Evolutionary conservation across 2,329 filamentous ascomycete genomes (phyloP), one percentile per base, ranked within the genome.

Genomic region (Emergomyces pasteurianus): DNA sequence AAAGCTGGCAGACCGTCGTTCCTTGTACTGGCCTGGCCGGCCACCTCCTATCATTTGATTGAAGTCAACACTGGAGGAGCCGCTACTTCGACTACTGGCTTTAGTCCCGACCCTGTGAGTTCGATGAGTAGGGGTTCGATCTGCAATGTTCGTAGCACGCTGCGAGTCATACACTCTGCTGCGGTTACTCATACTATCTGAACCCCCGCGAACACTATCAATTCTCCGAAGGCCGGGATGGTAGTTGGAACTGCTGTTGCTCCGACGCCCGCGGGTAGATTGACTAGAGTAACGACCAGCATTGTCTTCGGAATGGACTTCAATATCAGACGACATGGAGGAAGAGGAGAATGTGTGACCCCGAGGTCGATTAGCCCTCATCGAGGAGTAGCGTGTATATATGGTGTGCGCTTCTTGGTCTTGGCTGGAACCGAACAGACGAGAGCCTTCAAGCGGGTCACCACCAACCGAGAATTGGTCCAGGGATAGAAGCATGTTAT

Each of bases 401-500:
- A 63, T 64, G 47, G 68, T 66, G 63, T 72, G 71, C 26, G 66
- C 59, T 63, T 78, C 75, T 56, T 73, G 70, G 49, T 75, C 72
- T 62, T 70, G 68, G 47, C 76, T 75, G 56, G 71, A 72, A 26
- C 75, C 74, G 64, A 76, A 56, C 16, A 56, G 63, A 54, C 61
- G 59, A 9, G 60, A 47, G 38, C 52, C 40, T 3, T 59, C 59
- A 52, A 58, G 54, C 21, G 59, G 50, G 57, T 63, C 59, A 28
- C 58, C 26, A 6, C 58, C 26, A 6, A 59, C 52, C 12, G 62
- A 76, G 70, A 92, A 85, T 73, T 92, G 88, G 75, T 96, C 92
- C 65, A 99, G 86, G 47, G 92, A 96, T 65, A 94, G 80, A 63
- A 97, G 85, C 87, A 99, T 94, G 74, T 96, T 95, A 74, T 94